Conservation (phyloP, 805 yeast genomes). For the Ogataea kodamae region DNA sequence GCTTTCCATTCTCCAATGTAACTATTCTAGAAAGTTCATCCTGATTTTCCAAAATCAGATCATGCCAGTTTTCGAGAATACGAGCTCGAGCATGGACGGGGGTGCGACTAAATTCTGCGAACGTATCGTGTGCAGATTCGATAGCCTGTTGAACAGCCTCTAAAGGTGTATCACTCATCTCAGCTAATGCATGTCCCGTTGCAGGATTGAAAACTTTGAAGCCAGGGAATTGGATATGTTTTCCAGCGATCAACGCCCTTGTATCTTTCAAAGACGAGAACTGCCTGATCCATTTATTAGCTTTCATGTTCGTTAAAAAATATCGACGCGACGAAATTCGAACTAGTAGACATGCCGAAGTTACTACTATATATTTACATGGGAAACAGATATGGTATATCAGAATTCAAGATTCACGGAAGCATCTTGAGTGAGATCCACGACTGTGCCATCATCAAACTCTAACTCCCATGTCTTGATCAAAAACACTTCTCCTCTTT, state of each 20-base stretch:
- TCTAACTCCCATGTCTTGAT: slow-evolving; percentile 63
- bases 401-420: slow-evolving; percentile 28
- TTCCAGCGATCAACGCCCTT: slow-evolving; percentile 66
- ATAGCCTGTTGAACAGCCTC: slow-evolving; percentile 53
- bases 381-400: no score
- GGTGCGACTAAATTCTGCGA: slow-evolving; percentile 44
- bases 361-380: slow-evolving; percentile 4
- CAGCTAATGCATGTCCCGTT: slow-evolving; percentile 43
- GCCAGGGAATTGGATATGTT: slow-evolving; percentile 35
- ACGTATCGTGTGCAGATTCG: slow-evolving; percentile 48
- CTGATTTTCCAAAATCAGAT: slow-evolving; percentile 49
- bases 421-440: slow-evolving; percentile 50
- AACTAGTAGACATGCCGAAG: no score
- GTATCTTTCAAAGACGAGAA: slow-evolving; percentile 31
- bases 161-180: slow-evolving; percentile 49
- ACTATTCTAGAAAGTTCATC: slow-evolving; percentile 65
- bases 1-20: slow-evolving; percentile 74
- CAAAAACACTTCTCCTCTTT: slow-evolving; percentile 52
- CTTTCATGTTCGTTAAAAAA: no score
- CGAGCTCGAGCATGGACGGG: slow-evolving; percentile 54
- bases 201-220: slow-evolving; percentile 58
- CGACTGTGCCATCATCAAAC: slow-evolving; percentile 38
- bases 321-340: slow-evolving; percentile 9
- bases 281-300: neutral
- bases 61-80: slow-evolving; percentile 49